phyloP scores from a whole-genome alignment of 305 asterid genomes.

The Rubia balearica region DNA sequence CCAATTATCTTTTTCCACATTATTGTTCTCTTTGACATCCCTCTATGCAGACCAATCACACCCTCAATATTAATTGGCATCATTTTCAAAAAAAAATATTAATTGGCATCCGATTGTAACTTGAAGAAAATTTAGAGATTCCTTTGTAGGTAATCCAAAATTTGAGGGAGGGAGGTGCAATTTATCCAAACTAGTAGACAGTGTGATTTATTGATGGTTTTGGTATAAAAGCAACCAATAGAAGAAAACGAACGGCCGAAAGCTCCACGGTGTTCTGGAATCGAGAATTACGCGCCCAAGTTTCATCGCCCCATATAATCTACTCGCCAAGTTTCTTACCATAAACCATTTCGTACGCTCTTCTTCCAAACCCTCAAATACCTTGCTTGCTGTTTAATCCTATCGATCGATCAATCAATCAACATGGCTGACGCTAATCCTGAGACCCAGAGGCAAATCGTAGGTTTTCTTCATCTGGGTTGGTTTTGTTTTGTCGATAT shows the following conservation, averaged over 20 bases:
- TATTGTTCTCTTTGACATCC: no score
- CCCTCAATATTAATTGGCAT: no score
- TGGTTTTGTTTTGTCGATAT: background rate
- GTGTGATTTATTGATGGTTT: background rate
- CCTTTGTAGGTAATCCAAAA: no score
- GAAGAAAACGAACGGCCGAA: slow-evolving; percentile 5
- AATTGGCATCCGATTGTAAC: no score
- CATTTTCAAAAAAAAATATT: no score
- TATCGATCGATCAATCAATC: background rate
- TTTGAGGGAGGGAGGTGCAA: background rate
- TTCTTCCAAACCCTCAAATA: background rate
- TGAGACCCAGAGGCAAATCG: slow-evolving; percentile 11
- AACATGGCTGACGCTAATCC: slow-evolving; percentile 15
- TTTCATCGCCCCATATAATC: slow-evolving; percentile 1
- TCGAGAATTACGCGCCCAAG: slow-evolving; percentile 16
- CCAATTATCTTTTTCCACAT: no score
- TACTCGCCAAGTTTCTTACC: background rate
- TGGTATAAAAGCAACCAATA: background rate
- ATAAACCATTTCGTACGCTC: background rate
- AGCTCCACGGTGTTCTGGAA: background rate
- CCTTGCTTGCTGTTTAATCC: background rate
- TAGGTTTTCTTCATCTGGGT: slow-evolving; percentile 4
- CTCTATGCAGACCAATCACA: no score
- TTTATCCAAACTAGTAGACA: background rate
- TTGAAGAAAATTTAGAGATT: no score